Evolutionary conservation across 2,329 filamentous ascomycete species (phyloP), one percentile per base, ranked within the genome.

Genomic region (Aspergillus chevalieri): DNA sequence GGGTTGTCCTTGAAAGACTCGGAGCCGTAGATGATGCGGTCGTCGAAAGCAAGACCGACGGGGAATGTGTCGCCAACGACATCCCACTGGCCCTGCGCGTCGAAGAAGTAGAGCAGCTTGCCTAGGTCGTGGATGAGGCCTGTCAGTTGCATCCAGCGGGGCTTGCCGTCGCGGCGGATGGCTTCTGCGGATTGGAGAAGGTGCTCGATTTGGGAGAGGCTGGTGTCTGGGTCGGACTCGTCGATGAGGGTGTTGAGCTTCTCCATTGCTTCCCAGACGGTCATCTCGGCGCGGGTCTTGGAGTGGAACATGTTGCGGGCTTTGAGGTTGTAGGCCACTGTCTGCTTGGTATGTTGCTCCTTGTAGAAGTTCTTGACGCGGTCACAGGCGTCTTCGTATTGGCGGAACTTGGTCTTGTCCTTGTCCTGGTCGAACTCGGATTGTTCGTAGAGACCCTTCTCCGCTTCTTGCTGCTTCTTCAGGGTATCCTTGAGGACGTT

Each of bases 241-340:
- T 95, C 90, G 68, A 95, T 87, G 47, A 95, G 80, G 0, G 86
- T 89, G 78, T 95, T 89, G 64, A 95, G 84, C 72, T 89, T 91
- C 79, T 94, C 88, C 73, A 95, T 93, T 17, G 90, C 90, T 68
- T 94, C 78, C 90, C 89, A 95, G 67, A 95, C 79, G 54, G 84
- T 86, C 87, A 95, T 89, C 68, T 86, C 79, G 14, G 85, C 82
- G 47, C 86, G 82, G 1, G 80, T 80, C 53, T 83, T 80, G 56
- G 77, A 78, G 68, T 83, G 74, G 74, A 89, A 88, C 48, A 79
- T 74, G 59, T 86, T 83, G 48, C 90, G 87, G 12, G 87, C 88
- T 55, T 84, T 82, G 41, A 94, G 78, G 75, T 95, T 95, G 79
- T 91, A 94, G 8, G 87, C 44, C 0, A 76, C 72, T 0, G 72